Base-by-base conservation (phyloP, 768 basidiomycete genomes). In the Macrolepiota dolichaula region DNA sequence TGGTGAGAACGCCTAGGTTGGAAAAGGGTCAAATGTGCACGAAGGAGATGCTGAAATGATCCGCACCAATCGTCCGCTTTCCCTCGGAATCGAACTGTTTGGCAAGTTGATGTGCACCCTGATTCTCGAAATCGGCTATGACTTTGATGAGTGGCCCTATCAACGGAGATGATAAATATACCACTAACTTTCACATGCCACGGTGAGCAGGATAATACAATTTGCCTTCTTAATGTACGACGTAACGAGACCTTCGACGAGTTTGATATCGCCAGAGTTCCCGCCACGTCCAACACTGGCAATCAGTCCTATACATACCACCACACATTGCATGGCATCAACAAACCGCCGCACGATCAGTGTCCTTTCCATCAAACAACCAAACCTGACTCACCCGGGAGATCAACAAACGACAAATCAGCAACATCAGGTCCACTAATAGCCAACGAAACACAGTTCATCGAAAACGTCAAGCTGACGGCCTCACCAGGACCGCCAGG, bases 101-200 rank as follows among this genome's bases (percentile, higher is more conserved):
- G 0, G 88, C 84, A 0, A 92, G 73, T n/a, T 80, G 74, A 61
- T 87, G 85, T 0, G 90, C 90, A 0, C 86, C 87, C 69, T 92
- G 90, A 46, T 90, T 93, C 65, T 92, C 88, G 19, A 89, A 89
- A 63, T 93, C 89, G 55, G 89, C 91, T 92, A 50, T 4, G 22
- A 12, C 12, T 49, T 10, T 24, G 47, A 12, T 49, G 19, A 49
- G 42, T 0, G 9, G 17, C 29, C 29, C 40, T 42, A 12, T 3
- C 22, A 24, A 3, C 15, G 42, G 42, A 22, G 10, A n/a, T 2
- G 15, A n/a, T 4, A 19, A 17, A 57, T 10, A 50, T 46, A 24
- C 5, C n/a, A 61, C 81, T 61, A 58, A 87, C 87, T 87, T 70
- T 88, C 86, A 64, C 86, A 88, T 0, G 89, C 81, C 0, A 85